Base-by-base conservation (phyloP, 352 stramenopile genomes). In the Phytophthora europaea region DNA sequence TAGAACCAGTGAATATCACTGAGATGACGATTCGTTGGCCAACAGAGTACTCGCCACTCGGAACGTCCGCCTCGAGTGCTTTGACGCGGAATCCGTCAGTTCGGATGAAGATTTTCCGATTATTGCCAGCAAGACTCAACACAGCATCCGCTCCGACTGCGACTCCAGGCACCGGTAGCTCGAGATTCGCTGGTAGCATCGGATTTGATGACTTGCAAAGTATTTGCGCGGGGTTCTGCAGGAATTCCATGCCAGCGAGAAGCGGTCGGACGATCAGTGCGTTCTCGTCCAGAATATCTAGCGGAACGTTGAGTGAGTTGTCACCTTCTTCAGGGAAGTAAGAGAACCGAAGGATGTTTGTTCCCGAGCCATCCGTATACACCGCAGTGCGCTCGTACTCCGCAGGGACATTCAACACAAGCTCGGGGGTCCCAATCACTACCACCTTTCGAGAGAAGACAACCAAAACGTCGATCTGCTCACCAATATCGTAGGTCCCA, bases 401-500 rank as follows among this genome's bases (percentile, higher is more conserved):
- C 1, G 63, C 64, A 5, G 53, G 54, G 10, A 93, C 71, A 36
- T 94, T 95, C 1, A 95, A 75, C 7, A 83, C 61, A 10, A 95
- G 26, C 9, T 82, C 73, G 0, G 85, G 88, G 3, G 36, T 70
- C 0, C 79, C 84, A 6, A 72, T 48, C 0, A 91, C 85, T 2
- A 89, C 72, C 9, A 93, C 84, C 1, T 26, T 40, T 28, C 72
- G 79, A 1, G 87, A 93, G 53, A 95, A 95, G 2, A 78, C 57
- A 8, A 95, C 47, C 15, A 87, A 52, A 12, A 94, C 58, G 9
- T 81, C 70, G 18, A 95, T 85, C 3, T 60, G 45, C 20, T 94
- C 76, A 0, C 80, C 87, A 3, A 92, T 47, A 33, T 92, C 87
- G 61, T 93, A 95, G 0, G 88, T 92, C 4, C 88, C 87, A 52